Conservation (phyloP, 345 rosid genomes). For the Pistacia vera region DNA sequence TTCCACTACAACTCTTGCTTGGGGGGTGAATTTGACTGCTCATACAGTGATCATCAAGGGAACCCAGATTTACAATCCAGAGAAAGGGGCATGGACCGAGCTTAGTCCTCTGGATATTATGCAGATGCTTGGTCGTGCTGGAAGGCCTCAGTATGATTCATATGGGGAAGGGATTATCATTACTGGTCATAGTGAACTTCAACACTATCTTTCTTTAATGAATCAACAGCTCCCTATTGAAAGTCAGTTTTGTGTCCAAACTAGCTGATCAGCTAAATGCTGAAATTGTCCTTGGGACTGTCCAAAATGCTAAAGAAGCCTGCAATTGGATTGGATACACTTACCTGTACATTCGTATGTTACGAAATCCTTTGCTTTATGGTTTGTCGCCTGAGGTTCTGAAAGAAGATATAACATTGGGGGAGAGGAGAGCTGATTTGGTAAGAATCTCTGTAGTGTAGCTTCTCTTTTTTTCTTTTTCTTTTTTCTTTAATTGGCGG, state of each 20-base stretch:
- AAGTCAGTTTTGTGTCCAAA: slow-evolving; percentile 86
- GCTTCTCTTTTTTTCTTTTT: background rate
- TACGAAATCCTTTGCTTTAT: slow-evolving; percentile 86
- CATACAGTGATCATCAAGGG: slow-evolving; percentile 94
- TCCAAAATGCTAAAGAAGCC: slow-evolving; percentile 96
- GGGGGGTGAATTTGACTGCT: slow-evolving; percentile 99
- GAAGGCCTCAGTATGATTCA: slow-evolving; percentile 94
- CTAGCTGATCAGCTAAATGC: slow-evolving; percentile 99
- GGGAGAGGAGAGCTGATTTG: slow-evolving; percentile 97
- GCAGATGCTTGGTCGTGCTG: slow-evolving; percentile 99
- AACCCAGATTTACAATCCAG: slow-evolving; percentile 93
- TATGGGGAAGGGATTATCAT: slow-evolving; percentile 95
- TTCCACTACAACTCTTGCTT: slow-evolving; percentile 96
- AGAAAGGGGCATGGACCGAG: slow-evolving; percentile 98
- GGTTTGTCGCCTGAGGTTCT: slow-evolving; percentile 88
- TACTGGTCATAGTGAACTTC: slow-evolving; percentile 90
- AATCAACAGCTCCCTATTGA: slow-evolving; percentile 98
- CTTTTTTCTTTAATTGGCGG: background rate
- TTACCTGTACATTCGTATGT: slow-evolving; percentile 80
- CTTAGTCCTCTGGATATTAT: slow-evolving; percentile 93
- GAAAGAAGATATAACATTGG: slow-evolving; percentile 64
- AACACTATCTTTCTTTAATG: slow-evolving; percentile 91
- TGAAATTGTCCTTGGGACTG: slow-evolving; percentile 95
- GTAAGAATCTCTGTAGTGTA: slow-evolving; percentile 39
- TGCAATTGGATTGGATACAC: slow-evolving; percentile 97